These are phyloP conservation scores for Hemileia vastatrix DNA, from an alignment of 1,284 basidiomycete species.

Conservation along the genomic window DNA sequence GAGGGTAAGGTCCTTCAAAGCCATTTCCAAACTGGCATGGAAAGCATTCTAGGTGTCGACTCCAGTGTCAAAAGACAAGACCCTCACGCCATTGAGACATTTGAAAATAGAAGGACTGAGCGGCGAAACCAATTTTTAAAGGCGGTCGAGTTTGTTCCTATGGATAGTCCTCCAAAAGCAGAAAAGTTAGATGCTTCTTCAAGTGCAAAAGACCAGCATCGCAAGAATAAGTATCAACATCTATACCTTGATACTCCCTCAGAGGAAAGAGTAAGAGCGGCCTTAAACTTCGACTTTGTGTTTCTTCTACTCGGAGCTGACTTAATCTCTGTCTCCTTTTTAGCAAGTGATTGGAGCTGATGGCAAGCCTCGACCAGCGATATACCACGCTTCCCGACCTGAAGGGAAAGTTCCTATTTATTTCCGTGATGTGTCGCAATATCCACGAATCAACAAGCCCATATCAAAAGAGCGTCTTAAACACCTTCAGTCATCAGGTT, in stretches of 20 bases:
- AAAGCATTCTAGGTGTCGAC: conserved; percentile 10
- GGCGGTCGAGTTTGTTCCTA: conserved; percentile 18
- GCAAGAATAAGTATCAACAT: conserved; percentile 12
- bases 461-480: conserved; percentile 15
- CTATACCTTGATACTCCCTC: conserved; percentile 8
- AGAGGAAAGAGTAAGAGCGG: conserved; percentile 3
- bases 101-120: conserved; percentile 4
- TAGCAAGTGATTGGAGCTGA: conserved; percentile 15
- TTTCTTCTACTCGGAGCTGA: background rate
- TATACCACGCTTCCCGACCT: conserved; percentile 4
- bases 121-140: conserved; percentile 12
- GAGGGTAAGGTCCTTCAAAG: conserved; percentile 3
- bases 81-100: conserved; percentile 6
- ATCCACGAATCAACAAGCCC: conserved; percentile 14
- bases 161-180: conserved; percentile 6
- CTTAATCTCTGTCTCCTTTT: background rate
- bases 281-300: background rate
- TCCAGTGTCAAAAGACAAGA: conserved; percentile 5
- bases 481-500: too few relatives aligned
- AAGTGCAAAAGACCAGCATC: background rate
- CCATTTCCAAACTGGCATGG: conserved; percentile 23
- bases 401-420: conserved; percentile 14
- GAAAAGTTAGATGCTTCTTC: background rate
- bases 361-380: conserved; percentile 13
- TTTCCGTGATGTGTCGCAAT: conserved; percentile 19